Evolutionary conservation across 1,139 yeast species (phyloP).

Genomic region (Taiozyma sp.): DNA sequence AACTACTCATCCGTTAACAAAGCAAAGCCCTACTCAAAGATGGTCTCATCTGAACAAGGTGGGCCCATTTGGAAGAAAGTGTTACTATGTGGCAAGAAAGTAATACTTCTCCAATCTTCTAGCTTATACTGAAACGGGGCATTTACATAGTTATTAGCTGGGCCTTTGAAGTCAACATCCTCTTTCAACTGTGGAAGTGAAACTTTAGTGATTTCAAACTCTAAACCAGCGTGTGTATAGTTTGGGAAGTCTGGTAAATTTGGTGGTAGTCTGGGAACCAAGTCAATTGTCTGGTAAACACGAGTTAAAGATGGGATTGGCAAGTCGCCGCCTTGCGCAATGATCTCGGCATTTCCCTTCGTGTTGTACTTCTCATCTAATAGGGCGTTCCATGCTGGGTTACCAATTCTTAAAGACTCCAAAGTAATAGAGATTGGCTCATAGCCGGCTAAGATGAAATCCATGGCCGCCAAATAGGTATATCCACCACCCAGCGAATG

Average conservation of each 20-base stretch:
- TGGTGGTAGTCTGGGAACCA: constrained; percentile 55
- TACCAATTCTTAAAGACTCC: constrained; percentile 64
- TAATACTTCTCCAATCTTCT: constrained; percentile 5
- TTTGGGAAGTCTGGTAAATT: constrained; percentile 15
- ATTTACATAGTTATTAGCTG: constrained; percentile 12
- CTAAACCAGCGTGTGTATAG: constrained; percentile 43
- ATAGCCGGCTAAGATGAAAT: constrained; percentile 44
- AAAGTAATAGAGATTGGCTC: constrained; percentile 49
- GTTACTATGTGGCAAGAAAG: constrained; percentile 15
- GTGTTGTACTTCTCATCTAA: constrained; percentile 43
- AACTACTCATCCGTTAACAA: no score
- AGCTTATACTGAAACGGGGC: constrained; percentile 5
- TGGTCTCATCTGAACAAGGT: constrained; percentile 15
- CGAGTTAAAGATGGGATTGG: constrained; percentile 34
- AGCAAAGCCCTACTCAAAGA: neutral
- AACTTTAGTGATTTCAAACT: constrained; percentile 39
- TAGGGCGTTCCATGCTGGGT: constrained; percentile 41
- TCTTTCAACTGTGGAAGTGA: constrained; percentile 39
- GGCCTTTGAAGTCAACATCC: constrained; percentile 31
- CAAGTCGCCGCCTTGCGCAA: constrained; percentile 26
- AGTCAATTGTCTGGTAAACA: constrained; percentile 49
- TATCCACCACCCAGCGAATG: constrained; percentile 75
- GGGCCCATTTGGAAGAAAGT: constrained; percentile 13
- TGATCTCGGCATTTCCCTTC: constrained; percentile 20
- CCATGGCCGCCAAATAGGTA: constrained; percentile 56